These are phyloP conservation scores for Kalmusia sp. DNA, from an alignment of 2,329 filamentous ascomycete genomes.

Conservation along the genomic window DNA sequence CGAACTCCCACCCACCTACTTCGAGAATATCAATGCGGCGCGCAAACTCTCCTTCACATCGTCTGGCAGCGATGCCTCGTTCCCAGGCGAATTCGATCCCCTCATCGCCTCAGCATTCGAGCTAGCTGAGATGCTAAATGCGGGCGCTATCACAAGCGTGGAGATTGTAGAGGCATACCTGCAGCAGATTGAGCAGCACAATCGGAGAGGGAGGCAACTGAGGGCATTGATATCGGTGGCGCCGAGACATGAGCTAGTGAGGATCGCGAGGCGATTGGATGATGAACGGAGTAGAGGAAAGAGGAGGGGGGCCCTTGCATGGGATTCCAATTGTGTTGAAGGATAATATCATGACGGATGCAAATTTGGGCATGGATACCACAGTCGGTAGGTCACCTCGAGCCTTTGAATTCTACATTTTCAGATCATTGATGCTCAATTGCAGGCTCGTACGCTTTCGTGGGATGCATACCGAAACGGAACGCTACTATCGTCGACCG, in stretches of 20 bases:
- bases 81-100: constrained; percentile 42
- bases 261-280: constrained; percentile 48
- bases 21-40: constrained; percentile 24
- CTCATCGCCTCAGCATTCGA: constrained; percentile 39
- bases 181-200: constrained; percentile 43
- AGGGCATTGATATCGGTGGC: constrained; percentile 48
- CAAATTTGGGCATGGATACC: constrained; percentile 49
- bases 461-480: constrained; percentile 43
- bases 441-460: constrained; percentile 46
- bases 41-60: constrained; percentile 39
- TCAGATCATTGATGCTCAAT: background rate
- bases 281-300: constrained; percentile 46
- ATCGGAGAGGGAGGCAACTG: constrained; percentile 42
- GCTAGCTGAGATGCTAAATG: constrained; percentile 39
- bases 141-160: constrained; percentile 39
- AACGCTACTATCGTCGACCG: constrained; percentile 49
- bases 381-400: constrained; percentile 42
- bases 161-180: constrained; percentile 45
- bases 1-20: constrained; percentile 23
- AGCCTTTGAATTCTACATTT: background rate
- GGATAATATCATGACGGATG: constrained; percentile 50
- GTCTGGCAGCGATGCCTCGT: constrained; percentile 27
- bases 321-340: constrained; percentile 53
- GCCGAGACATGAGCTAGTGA: constrained; percentile 45
- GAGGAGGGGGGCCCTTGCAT: constrained; percentile 48